Evolutionary conservation across 192 early-diverging fungal species (phyloP), one percentile per base, ranked within the genome.

Genomic region (Coemansia sp.): DNA sequence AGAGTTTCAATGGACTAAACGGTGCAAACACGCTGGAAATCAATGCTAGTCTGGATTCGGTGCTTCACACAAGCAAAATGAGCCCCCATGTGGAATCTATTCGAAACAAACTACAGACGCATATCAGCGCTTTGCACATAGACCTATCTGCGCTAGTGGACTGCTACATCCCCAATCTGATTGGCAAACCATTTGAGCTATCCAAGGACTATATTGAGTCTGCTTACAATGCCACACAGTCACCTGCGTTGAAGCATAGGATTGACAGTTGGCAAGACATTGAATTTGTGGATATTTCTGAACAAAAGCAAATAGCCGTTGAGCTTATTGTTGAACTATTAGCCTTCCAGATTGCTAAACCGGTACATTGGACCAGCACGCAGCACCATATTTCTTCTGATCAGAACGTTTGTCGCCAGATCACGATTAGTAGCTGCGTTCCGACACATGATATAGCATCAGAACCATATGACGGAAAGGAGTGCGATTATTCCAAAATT

Each of bases 111-210:
- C n/a, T 59, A 19, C 57, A 59, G n/a, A 41, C 11, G 10, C 12
- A 41, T 16, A 59, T 59, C 16, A 26, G 39, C 32, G 38, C 57
- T 40, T n/a, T 13, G 4, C 37, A 59, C 5, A 37, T 59, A 16
- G 39, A 41, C 39, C 7, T 59, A 8, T 59, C 57, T 59, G 57
- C 85, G 15, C 83, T 94, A 41, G 69, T 84, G 57, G 87, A 81
- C 65, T 90, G 91, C 79, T 98, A 96, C 72, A 93, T 98, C 74
- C 96, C 96, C 54, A 98, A 96, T 82, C 85, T 98, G 73, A 96
- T 94, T 41, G 96, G 93, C 48, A 65, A 86, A 69, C 94, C 95
- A 43, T 98, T 98, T 86, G 88, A 86, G 52, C 78, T 94, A 26
- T 82, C 85, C 42, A 89, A 90, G 76, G 74, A 75, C 13, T 98